These are phyloP conservation scores for Lepiota venenata DNA, from an alignment of 768 basidiomycete species.

Conservation along the genomic window DNA sequence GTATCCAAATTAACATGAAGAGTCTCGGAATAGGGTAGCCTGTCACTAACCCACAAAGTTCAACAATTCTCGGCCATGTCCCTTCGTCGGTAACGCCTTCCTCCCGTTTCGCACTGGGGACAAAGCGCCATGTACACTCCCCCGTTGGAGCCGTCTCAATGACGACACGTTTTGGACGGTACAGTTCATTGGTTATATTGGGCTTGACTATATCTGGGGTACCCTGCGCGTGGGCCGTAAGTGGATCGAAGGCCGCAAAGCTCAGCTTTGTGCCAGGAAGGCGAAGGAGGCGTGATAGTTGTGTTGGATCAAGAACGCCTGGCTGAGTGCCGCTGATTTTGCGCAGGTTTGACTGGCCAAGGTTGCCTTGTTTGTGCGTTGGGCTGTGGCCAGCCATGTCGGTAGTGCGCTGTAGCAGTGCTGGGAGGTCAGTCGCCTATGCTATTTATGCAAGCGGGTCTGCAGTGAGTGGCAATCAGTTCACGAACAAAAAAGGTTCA, in stretches of 20 bases:
- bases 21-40: background rate
- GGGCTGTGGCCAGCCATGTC: background rate
- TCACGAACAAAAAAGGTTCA: background rate
- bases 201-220: constrained; percentile 36
- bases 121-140: constrained; percentile 68
- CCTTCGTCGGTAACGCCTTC: constrained; percentile 65
- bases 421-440: background rate
- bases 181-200: constrained; percentile 42
- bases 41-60: constrained; percentile 63
- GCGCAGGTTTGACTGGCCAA: constrained; percentile 21
- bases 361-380: constrained; percentile 10
- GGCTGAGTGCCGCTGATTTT: constrained; percentile 45
- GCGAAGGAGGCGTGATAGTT: constrained; percentile 60
- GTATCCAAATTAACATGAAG: background rate
- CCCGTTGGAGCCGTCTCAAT: constrained; percentile 62
- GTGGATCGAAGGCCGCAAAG: constrained; percentile 76
- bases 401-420: background rate
- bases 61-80: constrained; percentile 60
- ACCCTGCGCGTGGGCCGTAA: constrained; percentile 47
- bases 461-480: background rate
- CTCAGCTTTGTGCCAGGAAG: constrained; percentile 53
- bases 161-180: constrained; percentile 68
- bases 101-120: constrained; percentile 62
- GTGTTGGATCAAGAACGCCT: constrained; percentile 64
- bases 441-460: background rate